Evolutionary conservation across 208 protist species (phyloP).

Genomic region (Wallacemonas sp.): DNA sequence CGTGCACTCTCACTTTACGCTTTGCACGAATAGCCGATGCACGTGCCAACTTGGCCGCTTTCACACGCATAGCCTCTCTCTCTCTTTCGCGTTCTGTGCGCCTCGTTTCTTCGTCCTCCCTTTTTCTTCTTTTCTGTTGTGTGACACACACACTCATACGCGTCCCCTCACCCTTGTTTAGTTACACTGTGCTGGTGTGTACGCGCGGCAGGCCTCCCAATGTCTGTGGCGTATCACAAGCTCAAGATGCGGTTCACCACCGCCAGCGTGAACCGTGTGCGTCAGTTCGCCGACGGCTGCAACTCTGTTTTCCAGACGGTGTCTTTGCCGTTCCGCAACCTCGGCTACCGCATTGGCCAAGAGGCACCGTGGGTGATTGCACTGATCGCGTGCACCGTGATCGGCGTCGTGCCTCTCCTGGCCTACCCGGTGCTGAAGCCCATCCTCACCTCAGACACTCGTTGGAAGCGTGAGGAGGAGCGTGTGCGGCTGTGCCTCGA

Average conservation of each 20-base stretch:
- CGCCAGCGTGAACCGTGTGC: conserved; percentile 47
- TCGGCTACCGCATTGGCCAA: conserved; percentile 40
- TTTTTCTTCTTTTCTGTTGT: conserved; percentile 11
- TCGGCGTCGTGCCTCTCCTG: conserved; percentile 53
- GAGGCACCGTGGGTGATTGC: conserved; percentile 82
- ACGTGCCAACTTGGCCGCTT: no score
- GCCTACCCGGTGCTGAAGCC: conserved; percentile 67
- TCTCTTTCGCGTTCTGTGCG: conserved; percentile 1
- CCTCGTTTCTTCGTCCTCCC: background rate
- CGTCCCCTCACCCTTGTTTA: background rate
- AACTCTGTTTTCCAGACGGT: conserved; percentile 43
- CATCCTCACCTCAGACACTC: conserved; percentile 43
- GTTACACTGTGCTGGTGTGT: background rate
- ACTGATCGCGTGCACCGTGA: conserved; percentile 36
- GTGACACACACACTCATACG: background rate
- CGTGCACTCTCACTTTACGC: no score
- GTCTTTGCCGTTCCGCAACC: conserved; percentile 29
- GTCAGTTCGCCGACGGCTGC: conserved; percentile 62
- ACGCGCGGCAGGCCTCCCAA: background rate
- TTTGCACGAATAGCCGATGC: no score
- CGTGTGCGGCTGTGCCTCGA: conserved; percentile 86
- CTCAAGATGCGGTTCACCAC: conserved; percentile 77
- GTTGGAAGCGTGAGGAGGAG: conserved; percentile 68
- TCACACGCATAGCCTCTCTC: no score
- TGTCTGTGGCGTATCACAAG: conserved; percentile 73